Conservation (phyloP, 2,329 filamentous ascomycete genomes). For the Nannizziopsis arthrosporioides region DNA sequence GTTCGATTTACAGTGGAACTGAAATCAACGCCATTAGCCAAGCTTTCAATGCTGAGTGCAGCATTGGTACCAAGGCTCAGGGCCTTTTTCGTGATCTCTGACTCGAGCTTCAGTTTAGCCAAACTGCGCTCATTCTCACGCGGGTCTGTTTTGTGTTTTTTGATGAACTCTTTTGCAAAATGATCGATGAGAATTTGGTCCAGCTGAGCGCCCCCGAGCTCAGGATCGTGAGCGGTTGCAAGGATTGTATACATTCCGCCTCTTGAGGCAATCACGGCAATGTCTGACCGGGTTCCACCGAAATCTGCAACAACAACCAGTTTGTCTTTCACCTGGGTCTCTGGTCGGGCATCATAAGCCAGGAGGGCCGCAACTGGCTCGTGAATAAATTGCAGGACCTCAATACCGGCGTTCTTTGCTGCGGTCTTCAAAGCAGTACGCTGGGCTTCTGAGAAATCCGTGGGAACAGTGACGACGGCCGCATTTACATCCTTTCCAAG, state of each 20-base stretch:
- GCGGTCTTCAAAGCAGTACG: constrained; percentile 67
- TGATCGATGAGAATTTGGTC: constrained; percentile 89
- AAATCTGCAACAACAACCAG: constrained; percentile 83
- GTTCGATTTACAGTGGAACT: constrained; percentile 83
- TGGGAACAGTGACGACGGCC: constrained; percentile 88
- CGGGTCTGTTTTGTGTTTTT: constrained; percentile 88
- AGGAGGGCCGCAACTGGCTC: constrained; percentile 83
- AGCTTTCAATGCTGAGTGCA: constrained; percentile 82
- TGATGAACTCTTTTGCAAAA: constrained; percentile 97
- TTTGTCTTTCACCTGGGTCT: constrained; percentile 68
- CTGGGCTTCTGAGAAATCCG: constrained; percentile 82
- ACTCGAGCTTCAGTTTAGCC: constrained; percentile 85
- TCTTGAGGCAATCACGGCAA: constrained; percentile 78
- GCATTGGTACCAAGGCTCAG: constrained; percentile 80
- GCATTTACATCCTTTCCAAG: constrained; percentile 86
- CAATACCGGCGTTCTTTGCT: constrained; percentile 67
- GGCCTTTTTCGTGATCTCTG: constrained; percentile 83
- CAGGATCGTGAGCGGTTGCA: constrained; percentile 89
- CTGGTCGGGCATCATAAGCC: constrained; percentile 78
- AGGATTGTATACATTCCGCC: constrained; percentile 94
- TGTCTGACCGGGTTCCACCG: constrained; percentile 83
- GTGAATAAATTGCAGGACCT: constrained; percentile 83
- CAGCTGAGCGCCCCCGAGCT: constrained; percentile 72
- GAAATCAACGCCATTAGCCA: constrained; percentile 84
- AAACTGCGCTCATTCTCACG: constrained; percentile 67